These are phyloP conservation scores for Leonotis leonurus DNA, from an alignment of 257 asterid genomes.

Conservation along the genomic window DNA sequence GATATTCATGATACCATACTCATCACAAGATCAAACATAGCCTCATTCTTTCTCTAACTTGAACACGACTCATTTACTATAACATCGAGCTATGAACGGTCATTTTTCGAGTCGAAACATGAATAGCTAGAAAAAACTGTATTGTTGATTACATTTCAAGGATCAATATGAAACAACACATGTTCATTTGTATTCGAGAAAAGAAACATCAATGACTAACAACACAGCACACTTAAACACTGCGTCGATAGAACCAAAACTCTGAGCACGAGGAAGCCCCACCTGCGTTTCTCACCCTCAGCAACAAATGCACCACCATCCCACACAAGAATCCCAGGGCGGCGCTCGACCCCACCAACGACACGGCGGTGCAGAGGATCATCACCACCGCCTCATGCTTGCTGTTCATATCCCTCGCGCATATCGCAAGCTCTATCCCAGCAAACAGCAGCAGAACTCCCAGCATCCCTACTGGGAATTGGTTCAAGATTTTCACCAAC, in stretches of 20 bases:
- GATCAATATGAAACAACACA: too few species aligned
- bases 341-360: constrained; percentile 70
- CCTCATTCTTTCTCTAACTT: too few species aligned
- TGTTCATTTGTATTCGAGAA: too few species aligned
- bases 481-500: constrained; percentile 44
- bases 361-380: constrained; percentile 59
- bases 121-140: too few species aligned
- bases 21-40: too few species aligned
- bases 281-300: constrained; percentile 38
- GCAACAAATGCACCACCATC: constrained; percentile 50
- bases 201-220: background rate
- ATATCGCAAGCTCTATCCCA: constrained; percentile 62
- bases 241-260: constrained; percentile 21
- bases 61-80: too few species aligned
- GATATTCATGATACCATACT: too few species aligned
- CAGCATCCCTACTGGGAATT: constrained; percentile 60
- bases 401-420: constrained; percentile 52
- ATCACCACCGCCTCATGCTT: constrained; percentile 58
- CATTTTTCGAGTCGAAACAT: too few species aligned
- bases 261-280: constrained; percentile 20
- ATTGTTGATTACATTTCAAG: too few species aligned
- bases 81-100: too few species aligned
- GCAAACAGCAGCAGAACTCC: constrained; percentile 69
- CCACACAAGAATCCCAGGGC: constrained; percentile 68
- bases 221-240: background rate